phyloP scores from a whole-genome alignment of 176 grass and related monocot species.

The Bolboschoenus planiculmis region DNA sequence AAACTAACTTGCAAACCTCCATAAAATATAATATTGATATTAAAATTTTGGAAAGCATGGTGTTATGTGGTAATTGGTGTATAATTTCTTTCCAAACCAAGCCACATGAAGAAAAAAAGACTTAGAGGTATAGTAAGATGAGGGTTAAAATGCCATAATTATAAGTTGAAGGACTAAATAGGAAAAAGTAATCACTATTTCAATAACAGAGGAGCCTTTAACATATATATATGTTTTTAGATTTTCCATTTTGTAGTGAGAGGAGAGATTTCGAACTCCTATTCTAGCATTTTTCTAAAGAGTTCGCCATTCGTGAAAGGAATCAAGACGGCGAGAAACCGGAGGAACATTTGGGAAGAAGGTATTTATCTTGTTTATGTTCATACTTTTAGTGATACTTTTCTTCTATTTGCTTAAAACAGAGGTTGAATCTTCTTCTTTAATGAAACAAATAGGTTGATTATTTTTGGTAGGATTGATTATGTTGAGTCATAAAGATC shows the following conservation, averaged over 20 bases:
- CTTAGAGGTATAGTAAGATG: not conserved
- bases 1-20: not conserved
- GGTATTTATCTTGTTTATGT: not conserved
- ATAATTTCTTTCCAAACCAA: not conserved
- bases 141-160: conserved; percentile 7
- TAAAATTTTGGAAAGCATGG: not conserved
- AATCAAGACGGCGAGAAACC: not conserved
- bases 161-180: not conserved
- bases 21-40: not conserved
- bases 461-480: not conserved
- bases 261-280: not conserved
- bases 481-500: not conserved
- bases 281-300: not conserved
- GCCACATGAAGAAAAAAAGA: not conserved
- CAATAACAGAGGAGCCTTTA: not conserved
- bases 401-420: not conserved
- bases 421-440: not conserved
- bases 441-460: not conserved
- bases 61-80: not conserved
- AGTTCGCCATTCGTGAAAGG: not conserved
- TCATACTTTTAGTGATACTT: not conserved
- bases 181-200: not conserved
- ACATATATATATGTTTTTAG: not conserved
- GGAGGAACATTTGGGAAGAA: not conserved
- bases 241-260: not conserved